phyloP scores from a whole-genome alignment of 352 stramenopile species.

The Thraustotheca clavata region DNA sequence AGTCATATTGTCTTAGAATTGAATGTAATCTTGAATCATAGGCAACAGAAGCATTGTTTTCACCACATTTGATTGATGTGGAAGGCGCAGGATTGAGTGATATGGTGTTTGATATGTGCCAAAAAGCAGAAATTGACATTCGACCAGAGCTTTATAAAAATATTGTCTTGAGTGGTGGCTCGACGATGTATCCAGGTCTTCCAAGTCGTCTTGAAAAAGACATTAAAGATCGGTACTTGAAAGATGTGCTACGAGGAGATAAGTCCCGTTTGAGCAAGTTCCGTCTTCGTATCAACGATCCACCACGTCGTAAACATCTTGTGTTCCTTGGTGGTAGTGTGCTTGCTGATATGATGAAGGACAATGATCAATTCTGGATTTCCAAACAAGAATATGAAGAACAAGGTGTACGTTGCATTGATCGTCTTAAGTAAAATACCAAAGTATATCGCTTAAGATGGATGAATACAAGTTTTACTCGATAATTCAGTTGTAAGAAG shows the following conservation, averaged over 20 bases:
- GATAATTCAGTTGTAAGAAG: no score
- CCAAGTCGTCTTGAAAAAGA: constrained; percentile 90
- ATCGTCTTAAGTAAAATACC: constrained; percentile 68
- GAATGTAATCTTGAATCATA: constrained; percentile 1
- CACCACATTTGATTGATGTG: constrained; percentile 95
- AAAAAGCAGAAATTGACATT: constrained; percentile 93
- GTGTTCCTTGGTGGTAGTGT: constrained; percentile 92
- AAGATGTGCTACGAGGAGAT: constrained; percentile 81
- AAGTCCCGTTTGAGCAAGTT: constrained; percentile 89
- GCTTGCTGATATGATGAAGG: constrained; percentile 91
- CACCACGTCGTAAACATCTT: constrained; percentile 92
- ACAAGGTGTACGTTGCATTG: constrained; percentile 77
- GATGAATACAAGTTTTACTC: no score
- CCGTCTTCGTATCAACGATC: constrained; percentile 92
- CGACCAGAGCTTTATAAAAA: constrained; percentile 97
- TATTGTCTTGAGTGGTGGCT: constrained; percentile 92
- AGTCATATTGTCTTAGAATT: neutral
- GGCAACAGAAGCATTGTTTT: constrained; percentile 91
- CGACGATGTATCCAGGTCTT: constrained; percentile 94
- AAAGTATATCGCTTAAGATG: no score
- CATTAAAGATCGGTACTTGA: constrained; percentile 77
- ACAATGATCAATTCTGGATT: constrained; percentile 92
- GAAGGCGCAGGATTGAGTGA: constrained; percentile 93
- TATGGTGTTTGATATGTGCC: constrained; percentile 98
- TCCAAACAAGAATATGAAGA: constrained; percentile 93